A percentile compares a stretch with the other conserved stretches of the same genome.
These are phyloP conservation scores for Acanthamoeba culbertsoni DNA, from an alignment of 208 protist genomes.

Conservation along the genomic window DNA sequence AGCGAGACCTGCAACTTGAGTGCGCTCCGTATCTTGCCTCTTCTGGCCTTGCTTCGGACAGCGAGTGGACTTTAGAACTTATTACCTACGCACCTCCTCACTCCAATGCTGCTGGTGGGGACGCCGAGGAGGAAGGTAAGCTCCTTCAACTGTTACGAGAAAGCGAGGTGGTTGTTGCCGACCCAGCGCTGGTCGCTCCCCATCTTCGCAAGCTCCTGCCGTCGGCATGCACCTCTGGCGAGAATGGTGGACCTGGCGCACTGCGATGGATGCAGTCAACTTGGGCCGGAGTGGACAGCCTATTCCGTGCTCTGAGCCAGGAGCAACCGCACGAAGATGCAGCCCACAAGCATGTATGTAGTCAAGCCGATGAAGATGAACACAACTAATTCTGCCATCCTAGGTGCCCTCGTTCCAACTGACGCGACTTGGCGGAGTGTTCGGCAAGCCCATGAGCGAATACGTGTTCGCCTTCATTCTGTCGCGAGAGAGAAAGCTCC, in stretches of 20 bases:
- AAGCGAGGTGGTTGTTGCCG: conserved; percentile 7
- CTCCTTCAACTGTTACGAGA: neutral
- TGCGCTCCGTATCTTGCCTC: neutral
- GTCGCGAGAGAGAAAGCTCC: neutral
- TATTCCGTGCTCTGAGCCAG: neutral
- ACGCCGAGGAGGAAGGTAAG: neutral
- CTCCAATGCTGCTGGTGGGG: neutral
- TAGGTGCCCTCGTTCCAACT: neutral
- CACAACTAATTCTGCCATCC: neutral
- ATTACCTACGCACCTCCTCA: neutral
- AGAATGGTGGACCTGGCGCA: neutral
- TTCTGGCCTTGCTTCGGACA: neutral
- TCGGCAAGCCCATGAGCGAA: conserved; percentile 22
- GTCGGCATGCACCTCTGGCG: neutral
- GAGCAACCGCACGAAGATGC: neutral
- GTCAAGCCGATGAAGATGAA: neutral
- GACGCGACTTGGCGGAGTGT: conserved; percentile 36
- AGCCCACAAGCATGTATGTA: neutral
- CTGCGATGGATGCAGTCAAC: conserved; percentile 41
- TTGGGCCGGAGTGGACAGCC: conserved; percentile 47
- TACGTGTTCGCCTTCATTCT: conserved; percentile 48
- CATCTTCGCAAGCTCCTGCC: neutral
- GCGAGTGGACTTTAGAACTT: neutral
- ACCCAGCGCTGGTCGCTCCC: conserved; percentile 6
- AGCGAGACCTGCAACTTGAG: neutral